phyloP scores from a whole-genome alignment of 177 flowering plant species.

The Vitis hybrid region DNA sequence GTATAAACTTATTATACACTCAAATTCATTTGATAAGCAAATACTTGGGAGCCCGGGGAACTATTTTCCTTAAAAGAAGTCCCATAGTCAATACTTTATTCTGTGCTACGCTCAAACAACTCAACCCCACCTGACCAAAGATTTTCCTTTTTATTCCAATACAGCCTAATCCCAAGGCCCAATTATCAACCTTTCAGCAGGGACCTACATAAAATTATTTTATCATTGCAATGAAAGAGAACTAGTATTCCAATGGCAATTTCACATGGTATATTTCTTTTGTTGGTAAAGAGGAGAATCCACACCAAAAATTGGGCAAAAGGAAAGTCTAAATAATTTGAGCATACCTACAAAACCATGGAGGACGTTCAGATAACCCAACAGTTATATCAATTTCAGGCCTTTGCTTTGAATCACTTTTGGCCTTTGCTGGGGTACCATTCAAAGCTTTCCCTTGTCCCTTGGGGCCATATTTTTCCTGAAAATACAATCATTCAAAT shows the following conservation, averaged over 20 bases:
- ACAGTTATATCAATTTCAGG: conserved; percentile 82
- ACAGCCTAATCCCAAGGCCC: not conserved
- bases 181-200: not conserved
- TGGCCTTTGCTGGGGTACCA: conserved; percentile 48
- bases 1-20: no score
- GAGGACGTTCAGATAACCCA: conserved; percentile 81
- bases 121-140: not conserved
- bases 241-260: no score
- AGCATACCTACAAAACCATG: conserved; percentile 94
- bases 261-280: no score
- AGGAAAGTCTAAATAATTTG: not conserved
- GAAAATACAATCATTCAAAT: conserved; percentile 11
- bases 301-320: no score
- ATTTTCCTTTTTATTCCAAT: not conserved
- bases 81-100: no score
- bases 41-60: not conserved
- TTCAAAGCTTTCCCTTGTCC: conserved; percentile 60
- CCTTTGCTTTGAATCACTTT: conserved; percentile 48
- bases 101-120: not conserved
- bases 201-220: no score
- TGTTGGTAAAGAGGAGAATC: no score
- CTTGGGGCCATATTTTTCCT: conserved; percentile 99
- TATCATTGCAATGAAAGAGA: no score
- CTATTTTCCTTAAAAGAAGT: not conserved
- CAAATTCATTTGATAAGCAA: not conserved